Evolutionary conservation across 495 filamentous ascomycete genomes (phyloP).

Genomic region (Podospora pseudocomata): DNA sequence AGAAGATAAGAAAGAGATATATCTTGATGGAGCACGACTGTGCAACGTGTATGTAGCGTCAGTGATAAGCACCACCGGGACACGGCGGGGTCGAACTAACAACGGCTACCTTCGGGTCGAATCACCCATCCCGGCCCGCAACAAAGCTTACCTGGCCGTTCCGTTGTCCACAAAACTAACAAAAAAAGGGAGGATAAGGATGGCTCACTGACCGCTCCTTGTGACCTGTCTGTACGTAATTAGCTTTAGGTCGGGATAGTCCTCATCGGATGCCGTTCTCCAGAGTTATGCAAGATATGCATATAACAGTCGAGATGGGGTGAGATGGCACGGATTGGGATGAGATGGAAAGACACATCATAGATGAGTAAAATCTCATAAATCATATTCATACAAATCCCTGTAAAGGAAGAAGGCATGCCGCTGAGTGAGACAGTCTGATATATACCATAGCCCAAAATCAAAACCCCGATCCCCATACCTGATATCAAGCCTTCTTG

Average conservation of each 20-base stretch:
- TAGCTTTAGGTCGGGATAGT: neutral
- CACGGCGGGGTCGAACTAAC: neutral
- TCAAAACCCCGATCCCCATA: neutral
- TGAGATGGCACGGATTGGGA: neutral
- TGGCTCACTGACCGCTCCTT: neutral
- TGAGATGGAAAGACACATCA: neutral
- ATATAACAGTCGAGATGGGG: neutral
- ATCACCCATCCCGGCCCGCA: neutral
- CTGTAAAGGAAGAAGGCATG: neutral
- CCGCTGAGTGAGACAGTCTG: neutral
- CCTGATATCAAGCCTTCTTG: slow-evolving; percentile 17
- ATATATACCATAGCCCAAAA: neutral
- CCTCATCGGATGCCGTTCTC: neutral
- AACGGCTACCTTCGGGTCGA: neutral
- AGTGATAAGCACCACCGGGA: neutral
- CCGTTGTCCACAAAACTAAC: neutral
- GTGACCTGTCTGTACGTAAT: neutral
- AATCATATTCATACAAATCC: neutral
- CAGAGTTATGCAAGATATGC: neutral
- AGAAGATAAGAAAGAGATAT: neutral
- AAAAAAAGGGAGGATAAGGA: neutral
- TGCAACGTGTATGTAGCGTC: neutral
- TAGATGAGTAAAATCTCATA: neutral
- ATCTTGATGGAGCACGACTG: neutral
- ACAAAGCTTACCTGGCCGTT: neutral